A percentile compares a stretch with the other conserved stretches of the same genome.
phyloP scores from a whole-genome alignment of 1,284 basidiomycete genomes.

The Cystobasidiaceae sp. region DNA sequence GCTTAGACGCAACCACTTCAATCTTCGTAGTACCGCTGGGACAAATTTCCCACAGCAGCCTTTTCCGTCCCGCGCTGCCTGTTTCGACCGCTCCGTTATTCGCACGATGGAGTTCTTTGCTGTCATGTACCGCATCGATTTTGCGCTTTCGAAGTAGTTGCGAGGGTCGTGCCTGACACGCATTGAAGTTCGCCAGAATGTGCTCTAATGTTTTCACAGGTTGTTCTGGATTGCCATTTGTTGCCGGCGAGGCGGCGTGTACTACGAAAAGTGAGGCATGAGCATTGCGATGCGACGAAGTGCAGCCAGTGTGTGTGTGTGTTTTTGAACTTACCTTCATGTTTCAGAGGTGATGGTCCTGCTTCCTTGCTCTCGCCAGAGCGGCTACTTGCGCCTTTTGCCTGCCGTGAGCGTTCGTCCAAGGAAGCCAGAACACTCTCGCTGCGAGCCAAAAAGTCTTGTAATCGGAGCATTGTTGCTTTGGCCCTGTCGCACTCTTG shows the following conservation, averaged over 20 bases:
- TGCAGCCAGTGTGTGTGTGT: neutral
- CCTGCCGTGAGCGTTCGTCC: neutral
- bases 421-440: neutral
- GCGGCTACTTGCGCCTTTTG: neutral
- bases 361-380: neutral
- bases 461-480: neutral
- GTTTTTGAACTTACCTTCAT: neutral
- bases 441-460: slow-evolving; percentile 3
- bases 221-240: too few species aligned
- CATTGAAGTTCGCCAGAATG: neutral
- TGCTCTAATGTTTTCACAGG: neutral
- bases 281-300: neutral
- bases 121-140: neutral
- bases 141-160: slow-evolving; percentile 8
- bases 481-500: slow-evolving; percentile 10
- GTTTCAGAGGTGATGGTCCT: slow-evolving; percentile 2
- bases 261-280: too few species aligned
- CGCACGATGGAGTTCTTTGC: neutral
- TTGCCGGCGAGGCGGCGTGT: too few species aligned
- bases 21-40: slow-evolving; percentile 13
- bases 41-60: slow-evolving; percentile 28
- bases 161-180: slow-evolving; percentile 7
- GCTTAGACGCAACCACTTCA: slow-evolving; percentile 3
- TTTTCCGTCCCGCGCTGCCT: neutral
- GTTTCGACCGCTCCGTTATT: neutral